Conservation (phyloP, 805 yeast genomes). For the Yamadazyma paraphyllophila region DNA sequence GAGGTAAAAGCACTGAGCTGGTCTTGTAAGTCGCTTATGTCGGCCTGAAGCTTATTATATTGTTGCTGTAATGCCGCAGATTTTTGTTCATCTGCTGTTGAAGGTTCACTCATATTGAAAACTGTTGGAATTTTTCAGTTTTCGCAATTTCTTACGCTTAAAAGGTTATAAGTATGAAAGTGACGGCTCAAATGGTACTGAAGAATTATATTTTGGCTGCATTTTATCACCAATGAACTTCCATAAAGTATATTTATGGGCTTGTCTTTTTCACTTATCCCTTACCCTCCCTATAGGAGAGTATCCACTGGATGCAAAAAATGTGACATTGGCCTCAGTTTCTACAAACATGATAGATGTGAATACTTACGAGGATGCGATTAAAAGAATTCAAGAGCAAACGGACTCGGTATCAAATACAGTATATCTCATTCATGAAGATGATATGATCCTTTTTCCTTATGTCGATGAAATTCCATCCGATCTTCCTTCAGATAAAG, state of each 20-base stretch:
- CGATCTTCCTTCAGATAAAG: not conserved
- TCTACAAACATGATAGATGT: not conserved
- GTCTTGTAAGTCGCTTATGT: conserved; percentile 36
- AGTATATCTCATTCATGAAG: not conserved
- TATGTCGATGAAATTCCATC: conserved; percentile 2
- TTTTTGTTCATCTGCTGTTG: conserved; percentile 25
- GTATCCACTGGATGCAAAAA: conserved; percentile 8
- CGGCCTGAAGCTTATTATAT: conserved; percentile 40
- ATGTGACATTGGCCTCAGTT: not conserved
- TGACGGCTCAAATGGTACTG: not conserved
- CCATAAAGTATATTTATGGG: not conserved
- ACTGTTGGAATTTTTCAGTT: conserved; percentile 2
- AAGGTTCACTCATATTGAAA: not conserved
- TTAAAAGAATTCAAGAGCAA: not conserved
- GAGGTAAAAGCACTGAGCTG: conserved; percentile 35
- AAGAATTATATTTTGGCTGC: not conserved
- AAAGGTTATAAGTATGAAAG: too few species aligned
- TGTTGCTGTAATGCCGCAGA: conserved; percentile 42
- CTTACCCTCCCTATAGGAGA: not conserved
- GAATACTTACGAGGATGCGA: not conserved
- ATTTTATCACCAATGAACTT: not conserved
- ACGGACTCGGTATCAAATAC: not conserved
- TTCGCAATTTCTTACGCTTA: not conserved
- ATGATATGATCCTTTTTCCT: not conserved
- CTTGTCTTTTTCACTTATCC: not conserved